Base-by-base conservation (phyloP, 495 filamentous ascomycete genomes). In the Penicillium mononematosum region DNA sequence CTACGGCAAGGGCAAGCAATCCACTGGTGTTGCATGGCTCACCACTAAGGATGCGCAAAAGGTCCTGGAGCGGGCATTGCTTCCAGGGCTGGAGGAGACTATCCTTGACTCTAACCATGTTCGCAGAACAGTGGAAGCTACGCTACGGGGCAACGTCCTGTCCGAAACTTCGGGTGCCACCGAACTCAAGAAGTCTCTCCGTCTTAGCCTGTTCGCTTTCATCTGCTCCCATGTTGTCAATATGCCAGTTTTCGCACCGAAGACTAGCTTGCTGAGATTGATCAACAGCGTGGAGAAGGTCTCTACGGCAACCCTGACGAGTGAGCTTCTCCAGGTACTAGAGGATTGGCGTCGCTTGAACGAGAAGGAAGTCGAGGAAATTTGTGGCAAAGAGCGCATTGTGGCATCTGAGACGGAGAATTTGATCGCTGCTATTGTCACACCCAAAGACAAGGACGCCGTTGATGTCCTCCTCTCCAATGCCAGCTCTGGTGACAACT, bases 61-160 rank as follows among this genome's bases (percentile, higher is more conserved):
- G 47, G 72, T 96, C 11, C 59, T 96, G 8, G 72, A 80, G 17
- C 81, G 79, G 19, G 73, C 87, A 24, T 68, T 97, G 32, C 65
- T 89, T 22, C 87, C 88, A 2, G 81, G 76, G 5, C 65, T 97
- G 17, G 92, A 96, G 65, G 92, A 96, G 70, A 92, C 86, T 62
- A 79, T 90, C 10, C 74, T 96, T 19, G 91, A 96, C 66, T 71
- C 81, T 5, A 81, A 75, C 34, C 80, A 92, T 42, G 72, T 93
- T 24, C 72, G 77, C 10, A 79, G 78, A 20, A 76, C 81, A 8
- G 63, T 95, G n/a, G 81, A 81, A 48, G 77, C 75, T 45, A 70
- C 75, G 1, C 60, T 91, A 22, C 78, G 85, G 45, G 76, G 81
- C 49, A 66, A 73, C 29, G 54, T 68, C 44, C 31, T 64, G 9